Evolutionary conservation across 495 filamentous ascomycete genomes (phyloP), one percentile per base, ranked within the genome.

Genomic region (Viridothelium virens): DNA sequence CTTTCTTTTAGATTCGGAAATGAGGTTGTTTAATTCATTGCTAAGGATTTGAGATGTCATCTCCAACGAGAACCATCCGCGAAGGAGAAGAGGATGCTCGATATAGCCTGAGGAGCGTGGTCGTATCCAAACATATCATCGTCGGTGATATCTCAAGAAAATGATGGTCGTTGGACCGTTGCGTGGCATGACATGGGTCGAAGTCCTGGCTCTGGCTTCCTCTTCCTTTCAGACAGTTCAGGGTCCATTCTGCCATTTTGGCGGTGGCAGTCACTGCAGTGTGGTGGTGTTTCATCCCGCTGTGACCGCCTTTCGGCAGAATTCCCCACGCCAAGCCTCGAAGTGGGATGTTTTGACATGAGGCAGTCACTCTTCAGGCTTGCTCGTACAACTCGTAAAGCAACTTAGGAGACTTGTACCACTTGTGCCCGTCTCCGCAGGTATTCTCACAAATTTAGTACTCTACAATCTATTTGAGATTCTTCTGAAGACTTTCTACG

Each of bases 31-130:
- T 70, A 98, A 87, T 82, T 98, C 94, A 61, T 88, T 85, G 70
- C 87, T 88, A 69, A 98, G 84, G 66, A 97, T 85, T 80, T 95
- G 91, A 65, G 92, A 86, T 72, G 91, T 96, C 94, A 98, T 98
- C 62, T 44, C 62, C 62, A 63, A 59, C 14, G 53, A 59, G 53
- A 36, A 31, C 33, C 53, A 59, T 59, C 31, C 4, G 31, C 7
- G 31, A 18, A 34, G 7, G 53, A 14, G 36, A 59, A 33, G 53
- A 14, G 36, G 36, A 36, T 36, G n/a, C 53, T 59, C 53, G 53
- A 7, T 31, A 36, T 5, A 36, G 36, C 18, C 25, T 2, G 7
- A 59, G 31, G 53, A 36, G 18, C 18, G 53, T 36, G 7, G 31
- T 34, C 6, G 3, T 59, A 59, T 59, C 31, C 53, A 59, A 59